These are phyloP conservation scores for Globisporangium nodosum DNA, from an alignment of 352 stramenopile species.

Conservation along the genomic window DNA sequence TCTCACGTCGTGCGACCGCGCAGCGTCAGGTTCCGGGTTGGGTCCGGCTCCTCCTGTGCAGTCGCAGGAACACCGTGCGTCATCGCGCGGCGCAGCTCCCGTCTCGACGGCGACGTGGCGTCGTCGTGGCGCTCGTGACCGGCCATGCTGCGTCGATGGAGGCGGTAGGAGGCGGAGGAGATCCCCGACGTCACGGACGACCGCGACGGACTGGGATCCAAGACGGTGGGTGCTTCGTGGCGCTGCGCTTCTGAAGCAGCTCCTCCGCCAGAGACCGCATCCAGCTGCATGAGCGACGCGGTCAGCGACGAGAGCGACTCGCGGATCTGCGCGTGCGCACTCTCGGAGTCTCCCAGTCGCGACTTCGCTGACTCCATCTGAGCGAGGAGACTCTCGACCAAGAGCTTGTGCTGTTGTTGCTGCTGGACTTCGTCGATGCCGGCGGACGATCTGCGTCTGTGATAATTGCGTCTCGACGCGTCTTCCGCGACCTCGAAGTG, in stretches of 20 bases:
- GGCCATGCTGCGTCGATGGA: neutral
- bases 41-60: neutral
- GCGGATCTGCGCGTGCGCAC: neutral
- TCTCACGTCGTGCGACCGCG: too few relatives aligned
- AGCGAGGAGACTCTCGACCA: neutral
- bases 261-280: neutral
- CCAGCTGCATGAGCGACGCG: slow-evolving; percentile 1
- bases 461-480: neutral
- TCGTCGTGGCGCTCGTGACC: neutral
- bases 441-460: neutral
- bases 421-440: too few relatives aligned
- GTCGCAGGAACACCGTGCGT: neutral
- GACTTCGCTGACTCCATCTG: slow-evolving; percentile 2
- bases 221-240: neutral
- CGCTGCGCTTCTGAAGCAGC: neutral
- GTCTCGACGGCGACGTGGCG: neutral
- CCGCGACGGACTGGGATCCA: neutral
- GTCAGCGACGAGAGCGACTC: neutral
- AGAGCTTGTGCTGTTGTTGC: neutral
- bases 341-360: neutral
- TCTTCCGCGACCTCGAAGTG: neutral
- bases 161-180: neutral
- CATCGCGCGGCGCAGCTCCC: slow-evolving; percentile 1
- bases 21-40: too few relatives aligned
- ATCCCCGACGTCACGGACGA: too few relatives aligned